Evolutionary conservation across 176 grass and related monocot species (phyloP).

Genomic region (Aegilops sharonensis): DNA sequence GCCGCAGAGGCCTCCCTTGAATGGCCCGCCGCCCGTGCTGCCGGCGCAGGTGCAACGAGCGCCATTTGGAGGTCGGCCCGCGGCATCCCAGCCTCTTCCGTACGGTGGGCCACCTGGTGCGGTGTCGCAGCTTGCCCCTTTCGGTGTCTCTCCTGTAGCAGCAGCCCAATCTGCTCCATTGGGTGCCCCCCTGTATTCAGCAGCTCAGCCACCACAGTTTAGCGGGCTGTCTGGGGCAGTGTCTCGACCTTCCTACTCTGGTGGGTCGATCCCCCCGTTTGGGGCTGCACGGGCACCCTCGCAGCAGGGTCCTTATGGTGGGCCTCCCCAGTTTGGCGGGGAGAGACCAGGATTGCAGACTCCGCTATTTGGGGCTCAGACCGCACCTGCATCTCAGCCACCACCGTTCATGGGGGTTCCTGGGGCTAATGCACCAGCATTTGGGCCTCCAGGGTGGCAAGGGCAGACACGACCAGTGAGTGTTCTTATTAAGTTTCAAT

Average conservation of each 20-base stretch:
- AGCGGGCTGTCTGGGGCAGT: conserved; percentile 20
- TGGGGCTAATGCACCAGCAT: conserved; percentile 18
- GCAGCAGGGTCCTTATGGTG: conserved; percentile 33
- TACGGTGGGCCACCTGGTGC: conserved; percentile 2
- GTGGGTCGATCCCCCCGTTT: conserved; percentile 10
- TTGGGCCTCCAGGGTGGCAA: conserved; percentile 40
- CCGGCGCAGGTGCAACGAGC: conserved; percentile 25
- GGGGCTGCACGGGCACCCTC: conserved; percentile 6
- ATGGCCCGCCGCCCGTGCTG: background rate
- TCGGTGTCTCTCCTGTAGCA: background rate
- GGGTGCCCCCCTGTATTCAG: background rate
- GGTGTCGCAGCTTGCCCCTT: conserved; percentile 32
- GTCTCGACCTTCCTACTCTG: background rate
- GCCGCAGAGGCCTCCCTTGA: conserved; percentile 14
- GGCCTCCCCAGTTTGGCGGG: conserved; percentile 42
- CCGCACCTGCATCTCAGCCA: background rate
- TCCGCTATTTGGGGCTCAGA: conserved; percentile 23
- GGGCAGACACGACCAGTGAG: conserved; percentile 43
- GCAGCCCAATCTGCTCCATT: background rate
- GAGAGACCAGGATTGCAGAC: conserved; percentile 31
- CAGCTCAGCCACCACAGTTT: conserved; percentile 28
- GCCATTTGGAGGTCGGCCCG: conserved; percentile 23
- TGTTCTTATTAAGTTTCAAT: conserved; percentile 1
- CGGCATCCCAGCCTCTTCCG: background rate
- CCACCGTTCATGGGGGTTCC: conserved; percentile 27